A percentile compares a stretch with the other conserved stretches of the same genome.
Evolutionary conservation across 768 basidiomycete species (phyloP).

Genomic region (Pluteus cervinus): DNA sequence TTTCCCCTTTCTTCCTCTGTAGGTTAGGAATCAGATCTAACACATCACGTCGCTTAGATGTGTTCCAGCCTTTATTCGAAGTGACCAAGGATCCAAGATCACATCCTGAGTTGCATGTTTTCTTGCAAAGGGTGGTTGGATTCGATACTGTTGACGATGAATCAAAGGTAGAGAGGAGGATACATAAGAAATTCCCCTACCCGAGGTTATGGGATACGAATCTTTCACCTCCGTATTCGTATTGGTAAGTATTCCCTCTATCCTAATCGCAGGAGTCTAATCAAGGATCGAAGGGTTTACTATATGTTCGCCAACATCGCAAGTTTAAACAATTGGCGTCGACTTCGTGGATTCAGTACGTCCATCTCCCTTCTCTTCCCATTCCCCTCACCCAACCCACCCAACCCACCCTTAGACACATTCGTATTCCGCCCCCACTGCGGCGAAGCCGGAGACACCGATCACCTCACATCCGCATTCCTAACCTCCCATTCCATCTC

Average conservation of each 20-base stretch:
- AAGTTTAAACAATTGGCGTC: conserved; percentile 91
- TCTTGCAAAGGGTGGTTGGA: conserved; percentile 91
- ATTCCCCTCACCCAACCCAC: neutral
- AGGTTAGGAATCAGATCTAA: neutral
- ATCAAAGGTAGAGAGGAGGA: conserved; percentile 85
- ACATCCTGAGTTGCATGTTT: conserved; percentile 93
- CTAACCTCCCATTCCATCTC: conserved; percentile 97
- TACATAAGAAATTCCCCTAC: conserved; percentile 92
- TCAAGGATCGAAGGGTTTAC: conserved; percentile 61
- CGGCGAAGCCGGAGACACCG: conserved; percentile 97
- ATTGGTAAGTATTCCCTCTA: conserved; percentile 57
- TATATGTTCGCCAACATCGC: conserved; percentile 98
- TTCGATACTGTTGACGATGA: conserved; percentile 99
- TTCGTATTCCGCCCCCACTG: conserved; percentile 96
- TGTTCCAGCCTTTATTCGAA: conserved; percentile 92
- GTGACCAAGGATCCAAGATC: conserved; percentile 86
- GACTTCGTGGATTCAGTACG: conserved; percentile 85
- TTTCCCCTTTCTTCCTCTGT: neutral
- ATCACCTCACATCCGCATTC: conserved; percentile 95
- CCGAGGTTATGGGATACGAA: conserved; percentile 84
- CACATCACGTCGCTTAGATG: conserved; percentile 44
- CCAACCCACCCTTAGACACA: conserved; percentile 51
- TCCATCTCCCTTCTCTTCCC: conserved; percentile 9
- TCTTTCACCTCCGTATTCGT: conserved; percentile 92
- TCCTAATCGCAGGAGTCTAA: neutral